Evolutionary conservation across 768 basidiomycete species (phyloP).

Genomic region (Lactifluus pinguis): DNA sequence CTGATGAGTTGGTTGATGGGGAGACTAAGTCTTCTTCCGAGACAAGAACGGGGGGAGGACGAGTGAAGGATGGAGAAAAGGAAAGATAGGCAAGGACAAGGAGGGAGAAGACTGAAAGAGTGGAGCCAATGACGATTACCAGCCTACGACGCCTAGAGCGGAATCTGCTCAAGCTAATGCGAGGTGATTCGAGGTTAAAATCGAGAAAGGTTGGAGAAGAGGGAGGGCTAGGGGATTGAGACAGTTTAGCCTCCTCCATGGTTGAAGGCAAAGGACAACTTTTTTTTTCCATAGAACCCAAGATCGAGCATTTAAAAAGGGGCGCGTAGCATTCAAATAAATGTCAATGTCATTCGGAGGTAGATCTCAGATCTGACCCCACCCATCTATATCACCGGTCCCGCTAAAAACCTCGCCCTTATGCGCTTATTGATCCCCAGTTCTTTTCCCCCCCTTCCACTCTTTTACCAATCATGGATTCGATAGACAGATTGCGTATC

Average conservation of each 20-base stretch:
- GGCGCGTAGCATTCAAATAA: too few species aligned
- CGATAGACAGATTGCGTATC: constrained; percentile 38
- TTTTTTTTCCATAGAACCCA: too few species aligned
- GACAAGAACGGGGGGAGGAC: neutral
- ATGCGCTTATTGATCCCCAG: too few species aligned
- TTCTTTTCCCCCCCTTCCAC: neutral
- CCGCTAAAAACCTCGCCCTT: neutral
- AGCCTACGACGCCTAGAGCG: neutral
- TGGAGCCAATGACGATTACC: neutral
- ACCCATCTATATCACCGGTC: neutral
- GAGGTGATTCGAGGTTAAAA: neutral
- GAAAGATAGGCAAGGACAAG: constrained; percentile 3
- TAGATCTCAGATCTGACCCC: too few species aligned
- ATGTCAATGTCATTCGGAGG: too few species aligned
- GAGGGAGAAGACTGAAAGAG: constrained; percentile 1
- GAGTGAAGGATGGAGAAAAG: neutral
- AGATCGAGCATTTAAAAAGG: too few species aligned
- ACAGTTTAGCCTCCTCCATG: neutral
- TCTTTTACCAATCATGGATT: constrained; percentile 23
- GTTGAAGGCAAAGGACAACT: too few species aligned
- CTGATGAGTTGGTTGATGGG: neutral
- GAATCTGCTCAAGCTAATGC: neutral
- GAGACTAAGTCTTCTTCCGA: neutral
- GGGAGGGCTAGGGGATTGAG: neutral
- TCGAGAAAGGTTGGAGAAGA: neutral